phyloP scores from a whole-genome alignment of 2,329 filamentous ascomycete species.

The Pseudopithomyces maydicus region DNA sequence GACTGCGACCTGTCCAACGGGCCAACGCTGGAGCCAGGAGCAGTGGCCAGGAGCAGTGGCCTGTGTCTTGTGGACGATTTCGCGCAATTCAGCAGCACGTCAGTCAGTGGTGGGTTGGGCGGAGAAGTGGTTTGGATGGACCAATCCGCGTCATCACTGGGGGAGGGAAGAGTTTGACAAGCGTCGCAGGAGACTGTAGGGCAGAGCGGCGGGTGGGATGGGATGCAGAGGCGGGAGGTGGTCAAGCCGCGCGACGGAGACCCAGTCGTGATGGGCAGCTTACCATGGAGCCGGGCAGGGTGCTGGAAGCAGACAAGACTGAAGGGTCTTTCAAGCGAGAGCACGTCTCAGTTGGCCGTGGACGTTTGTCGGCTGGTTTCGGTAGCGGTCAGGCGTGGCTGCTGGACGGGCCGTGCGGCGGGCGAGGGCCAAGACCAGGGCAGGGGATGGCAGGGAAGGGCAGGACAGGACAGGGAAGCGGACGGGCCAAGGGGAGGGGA shows the following conservation, averaged over 20 bases:
- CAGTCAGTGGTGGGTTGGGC: conserved; percentile 37
- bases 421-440: conserved; percentile 11
- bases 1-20: conserved; percentile 28
- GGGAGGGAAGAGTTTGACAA: conserved; percentile 39
- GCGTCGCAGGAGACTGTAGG: conserved; percentile 37
- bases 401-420: conserved; percentile 29
- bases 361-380: conserved; percentile 32
- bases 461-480: conserved; percentile 12
- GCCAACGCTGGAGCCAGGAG: conserved; percentile 26
- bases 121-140: conserved; percentile 27
- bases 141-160: conserved; percentile 45
- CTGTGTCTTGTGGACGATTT: conserved; percentile 33
- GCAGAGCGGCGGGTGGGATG: conserved; percentile 25
- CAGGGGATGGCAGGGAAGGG: conserved; percentile 17
- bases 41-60: conserved; percentile 26
- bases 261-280: conserved; percentile 37
- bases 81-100: conserved; percentile 37
- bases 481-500: not conserved
- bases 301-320: conserved; percentile 42
- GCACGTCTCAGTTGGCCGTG: conserved; percentile 29
- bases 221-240: conserved; percentile 36
- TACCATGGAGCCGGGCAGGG: conserved; percentile 46
- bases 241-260: conserved; percentile 41
- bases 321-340: conserved; percentile 26
- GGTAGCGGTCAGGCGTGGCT: conserved; percentile 12